phyloP scores from a whole-genome alignment of 2,329 filamentous ascomycete species.

The Fusarium sterilihyphosum region DNA sequence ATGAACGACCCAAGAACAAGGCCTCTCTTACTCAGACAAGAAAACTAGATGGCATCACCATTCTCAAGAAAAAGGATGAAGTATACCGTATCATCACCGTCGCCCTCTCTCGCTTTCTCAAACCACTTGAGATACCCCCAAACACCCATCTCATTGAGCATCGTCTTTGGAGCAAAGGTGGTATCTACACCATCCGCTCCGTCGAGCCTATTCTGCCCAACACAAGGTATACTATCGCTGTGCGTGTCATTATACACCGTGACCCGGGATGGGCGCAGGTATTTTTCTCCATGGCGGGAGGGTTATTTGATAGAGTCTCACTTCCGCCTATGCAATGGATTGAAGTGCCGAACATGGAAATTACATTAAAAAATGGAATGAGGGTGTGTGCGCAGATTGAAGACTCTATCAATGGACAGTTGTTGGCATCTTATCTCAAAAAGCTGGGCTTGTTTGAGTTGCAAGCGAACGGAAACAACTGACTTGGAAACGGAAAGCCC shows the following conservation, averaged over 20 bases:
- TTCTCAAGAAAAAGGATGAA: background rate
- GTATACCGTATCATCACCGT: background rate
- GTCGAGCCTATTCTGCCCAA: conserved; percentile 1
- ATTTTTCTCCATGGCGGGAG: background rate
- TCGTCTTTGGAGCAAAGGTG: background rate
- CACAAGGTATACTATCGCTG: background rate
- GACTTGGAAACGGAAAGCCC: background rate
- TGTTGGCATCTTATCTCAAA: background rate
- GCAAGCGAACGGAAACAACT: background rate
- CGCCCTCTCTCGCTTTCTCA: background rate
- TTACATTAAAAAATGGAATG: background rate
- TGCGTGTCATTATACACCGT: background rate
- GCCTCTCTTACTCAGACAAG: background rate
- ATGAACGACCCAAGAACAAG: background rate
- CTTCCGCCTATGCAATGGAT: background rate
- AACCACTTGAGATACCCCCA: background rate
- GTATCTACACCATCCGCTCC: background rate
- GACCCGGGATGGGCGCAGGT: background rate
- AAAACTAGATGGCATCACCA: background rate
- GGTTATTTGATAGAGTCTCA: background rate
- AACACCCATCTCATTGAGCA: background rate
- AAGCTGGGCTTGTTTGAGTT: background rate
- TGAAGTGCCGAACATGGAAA: background rate
- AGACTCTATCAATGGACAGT: conserved; percentile 1
- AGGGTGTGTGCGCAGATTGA: background rate